Evolutionary conservation across 2,329 filamentous ascomycete genomes (phyloP).

Genomic region (Microsporum ferrugineum): DNA sequence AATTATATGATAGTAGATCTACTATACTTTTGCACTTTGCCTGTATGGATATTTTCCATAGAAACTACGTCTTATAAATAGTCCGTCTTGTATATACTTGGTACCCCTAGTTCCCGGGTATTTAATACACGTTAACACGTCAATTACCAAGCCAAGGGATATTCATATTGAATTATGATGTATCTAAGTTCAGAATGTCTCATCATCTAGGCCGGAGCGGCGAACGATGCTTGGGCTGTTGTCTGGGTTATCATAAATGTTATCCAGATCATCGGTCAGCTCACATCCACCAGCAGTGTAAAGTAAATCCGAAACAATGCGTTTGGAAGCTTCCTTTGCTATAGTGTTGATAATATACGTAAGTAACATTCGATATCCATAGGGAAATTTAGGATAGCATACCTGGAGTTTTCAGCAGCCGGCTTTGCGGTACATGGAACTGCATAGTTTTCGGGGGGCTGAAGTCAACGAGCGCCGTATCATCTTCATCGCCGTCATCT

Average conservation of each 20-base stretch:
- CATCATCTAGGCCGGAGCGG: slow-evolving; percentile 34
- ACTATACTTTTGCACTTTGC: not conserved
- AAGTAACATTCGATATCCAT: not conserved
- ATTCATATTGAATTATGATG: not conserved
- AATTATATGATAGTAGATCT: not conserved
- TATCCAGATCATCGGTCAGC: slow-evolving; percentile 21
- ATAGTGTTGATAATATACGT: slow-evolving; percentile 5
- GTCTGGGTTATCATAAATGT: slow-evolving; percentile 24
- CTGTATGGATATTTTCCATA: too few species aligned
- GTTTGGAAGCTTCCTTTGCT: slow-evolving; percentile 41
- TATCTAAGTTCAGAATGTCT: slow-evolving; percentile 31
- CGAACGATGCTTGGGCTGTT: slow-evolving; percentile 38
- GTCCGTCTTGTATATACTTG: not conserved
- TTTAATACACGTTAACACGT: not conserved
- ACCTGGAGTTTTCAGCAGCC: slow-evolving; percentile 40
- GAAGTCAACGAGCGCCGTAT: slow-evolving; percentile 54
- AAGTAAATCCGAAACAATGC: slow-evolving; percentile 39
- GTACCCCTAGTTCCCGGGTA: too few species aligned
- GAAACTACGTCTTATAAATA: not conserved
- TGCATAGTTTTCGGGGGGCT: slow-evolving; percentile 72
- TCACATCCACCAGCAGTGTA: slow-evolving; percentile 29
- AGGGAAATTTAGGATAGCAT: not conserved
- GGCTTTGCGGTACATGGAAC: slow-evolving; percentile 41
- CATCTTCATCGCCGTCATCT: slow-evolving; percentile 45
- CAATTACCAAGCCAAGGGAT: not conserved